phyloP scores from a whole-genome alignment of 2,329 filamentous ascomycete genomes.

The Trichophyton equinum region DNA sequence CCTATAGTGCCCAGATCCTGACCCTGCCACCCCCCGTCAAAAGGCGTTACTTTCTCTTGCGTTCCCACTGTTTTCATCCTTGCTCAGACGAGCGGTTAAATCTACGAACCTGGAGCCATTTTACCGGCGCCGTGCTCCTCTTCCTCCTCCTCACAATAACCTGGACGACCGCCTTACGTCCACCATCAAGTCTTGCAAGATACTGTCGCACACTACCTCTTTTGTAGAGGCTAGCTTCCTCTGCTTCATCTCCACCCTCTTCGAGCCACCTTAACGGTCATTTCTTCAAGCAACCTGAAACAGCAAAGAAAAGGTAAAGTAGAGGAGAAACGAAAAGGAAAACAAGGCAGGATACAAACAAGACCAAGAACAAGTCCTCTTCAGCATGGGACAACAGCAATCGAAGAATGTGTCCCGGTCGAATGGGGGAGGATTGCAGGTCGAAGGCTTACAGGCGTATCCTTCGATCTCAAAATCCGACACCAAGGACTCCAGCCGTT shows the following conservation, averaged over 20 bases:
- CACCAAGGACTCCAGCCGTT: conserved; percentile 82
- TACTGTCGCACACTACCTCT: conserved; percentile 10
- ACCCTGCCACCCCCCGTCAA: neutral
- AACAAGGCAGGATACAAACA: too few relatives aligned
- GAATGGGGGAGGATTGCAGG: conserved; percentile 31
- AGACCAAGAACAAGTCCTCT: neutral
- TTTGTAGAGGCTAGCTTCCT: conserved; percentile 15
- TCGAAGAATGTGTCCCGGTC: conserved; percentile 44
- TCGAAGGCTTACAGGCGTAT: conserved; percentile 63
- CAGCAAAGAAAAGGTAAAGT: neutral
- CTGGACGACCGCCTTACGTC: conserved; percentile 11
- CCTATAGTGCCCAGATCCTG: neutral
- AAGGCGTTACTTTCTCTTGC: neutral
- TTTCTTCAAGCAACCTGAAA: neutral
- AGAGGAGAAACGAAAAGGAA: neutral
- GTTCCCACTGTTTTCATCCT: neutral
- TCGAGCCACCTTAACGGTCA: conserved; percentile 13
- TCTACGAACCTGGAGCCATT: conserved; percentile 13
- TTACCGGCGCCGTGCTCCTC: conserved; percentile 6
- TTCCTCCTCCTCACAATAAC: conserved; percentile 9
- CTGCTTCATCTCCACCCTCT: conserved; percentile 15
- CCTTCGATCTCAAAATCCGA: conserved; percentile 87
- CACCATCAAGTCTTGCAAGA: conserved; percentile 9
- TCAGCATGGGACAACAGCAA: conserved; percentile 40
- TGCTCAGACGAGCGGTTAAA: conserved; percentile 10